Evolutionary conservation across 108 stramenopile genomes (phyloP), one percentile per base, ranked within the genome.

Genomic region (Schizochytrium sp.): DNA sequence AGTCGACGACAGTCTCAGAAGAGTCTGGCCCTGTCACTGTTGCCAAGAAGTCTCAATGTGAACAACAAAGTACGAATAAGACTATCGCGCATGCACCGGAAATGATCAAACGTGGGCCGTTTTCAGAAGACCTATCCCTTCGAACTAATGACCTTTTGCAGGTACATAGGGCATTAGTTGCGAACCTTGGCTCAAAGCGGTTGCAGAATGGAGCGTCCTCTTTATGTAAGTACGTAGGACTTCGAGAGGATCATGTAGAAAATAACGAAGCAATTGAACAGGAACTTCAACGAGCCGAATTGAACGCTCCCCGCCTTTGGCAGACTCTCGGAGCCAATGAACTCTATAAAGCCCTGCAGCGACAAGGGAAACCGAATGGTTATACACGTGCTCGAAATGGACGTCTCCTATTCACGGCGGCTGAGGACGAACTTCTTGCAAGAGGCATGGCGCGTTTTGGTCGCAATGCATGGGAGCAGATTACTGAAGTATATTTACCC

Each of bases 391-490:
- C 64, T 38, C 64, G 64, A 15, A 69, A 69, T 0, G 64, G 64
- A 7, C 64, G 64, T 38, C 64, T 69, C 7, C 15, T 69, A 15
- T 69, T 69, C 64, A 69, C 64, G 12, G 19, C 64, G 64, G 44
- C 42, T 44, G 64, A 69, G 1, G 64, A 69, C 28, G 15, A 69
- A 44, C 64, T 69, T 8, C 64, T 69, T 7, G 64, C 64, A 44
- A 7, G 64, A 69, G 64, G 64, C 64, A 69, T 69, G 8, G 64
- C 12, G 5, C 64, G 64, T 0, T 69, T 69, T 44, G 64, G 64
- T 7, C 64, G 64, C 12, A 69, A 69, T 44, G 64, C 64, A 7
- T 69, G 64, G 64, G 64, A 69, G 5, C 42, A 69, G 64, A 69
- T 69, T 1, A 44, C 28, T 38, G 42, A 44, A 10, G 44, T 44